phyloP scores from a whole-genome alignment of 1,139 yeast genomes.

The Taphrina communis region DNA sequence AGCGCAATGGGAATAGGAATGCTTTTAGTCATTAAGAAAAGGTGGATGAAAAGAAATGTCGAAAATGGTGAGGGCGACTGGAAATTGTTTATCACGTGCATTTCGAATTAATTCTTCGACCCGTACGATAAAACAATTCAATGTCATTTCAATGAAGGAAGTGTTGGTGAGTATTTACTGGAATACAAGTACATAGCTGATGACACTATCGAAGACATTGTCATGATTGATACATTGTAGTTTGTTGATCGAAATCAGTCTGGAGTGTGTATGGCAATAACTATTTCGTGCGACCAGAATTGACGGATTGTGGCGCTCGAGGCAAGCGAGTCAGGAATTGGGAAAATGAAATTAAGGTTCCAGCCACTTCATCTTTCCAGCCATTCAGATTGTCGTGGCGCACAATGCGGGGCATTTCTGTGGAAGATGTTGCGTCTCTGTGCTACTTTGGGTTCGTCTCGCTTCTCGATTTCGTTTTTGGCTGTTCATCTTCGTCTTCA shows the following conservation, averaged over 20 bases:
- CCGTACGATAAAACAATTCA: no score
- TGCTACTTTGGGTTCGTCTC: no score
- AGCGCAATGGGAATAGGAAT: not conserved
- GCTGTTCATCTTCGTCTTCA: not conserved
- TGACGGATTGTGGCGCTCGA: not conserved
- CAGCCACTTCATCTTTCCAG: not conserved
- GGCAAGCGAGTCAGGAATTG: not conserved
- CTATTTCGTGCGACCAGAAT: no score
- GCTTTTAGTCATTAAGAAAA: not conserved
- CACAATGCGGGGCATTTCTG: not conserved
- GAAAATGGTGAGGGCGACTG: not conserved
- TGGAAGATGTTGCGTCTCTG: not conserved
- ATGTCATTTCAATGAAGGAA: no score
- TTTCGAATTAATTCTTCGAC: no score
- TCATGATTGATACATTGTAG: no score
- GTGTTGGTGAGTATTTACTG: no score
- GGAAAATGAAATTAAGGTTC: not conserved
- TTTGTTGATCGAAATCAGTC: no score
- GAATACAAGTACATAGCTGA: no score
- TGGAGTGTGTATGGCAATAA: no score
- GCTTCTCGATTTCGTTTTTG: not conserved
- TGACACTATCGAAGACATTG: no score
- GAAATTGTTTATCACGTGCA: no score
- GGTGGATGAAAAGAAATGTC: not conserved
- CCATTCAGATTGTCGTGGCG: not conserved